phyloP scores from a whole-genome alignment of 768 basidiomycete species.

The Tephrocybe rancida region DNA sequence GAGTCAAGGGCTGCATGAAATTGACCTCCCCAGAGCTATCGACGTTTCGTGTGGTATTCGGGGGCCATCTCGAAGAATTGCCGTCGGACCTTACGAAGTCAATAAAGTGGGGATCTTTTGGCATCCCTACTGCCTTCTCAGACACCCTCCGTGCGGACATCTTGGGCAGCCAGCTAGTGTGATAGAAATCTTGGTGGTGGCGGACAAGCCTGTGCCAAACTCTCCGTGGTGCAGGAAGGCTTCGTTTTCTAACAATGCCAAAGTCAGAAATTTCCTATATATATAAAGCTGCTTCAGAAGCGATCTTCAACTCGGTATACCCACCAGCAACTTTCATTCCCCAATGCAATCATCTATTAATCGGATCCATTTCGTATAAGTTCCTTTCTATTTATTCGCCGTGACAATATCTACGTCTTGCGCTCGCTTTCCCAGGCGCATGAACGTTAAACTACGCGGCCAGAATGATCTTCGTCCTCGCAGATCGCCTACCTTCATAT shows the following conservation, averaged over 20 bases:
- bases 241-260: constrained; percentile 6
- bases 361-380: neutral
- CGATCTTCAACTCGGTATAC: no score
- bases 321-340: no score
- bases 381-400: constrained; percentile 31
- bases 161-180: neutral
- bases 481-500: constrained; percentile 60
- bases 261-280: neutral
- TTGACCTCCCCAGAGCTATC: constrained; percentile 71
- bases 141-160: constrained; percentile 33
- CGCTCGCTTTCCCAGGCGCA: constrained; percentile 43
- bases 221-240: no score
- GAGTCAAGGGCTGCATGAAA: constrained; percentile 58
- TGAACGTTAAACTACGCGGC: constrained; percentile 75
- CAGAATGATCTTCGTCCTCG: constrained; percentile 44
- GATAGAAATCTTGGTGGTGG: neutral
- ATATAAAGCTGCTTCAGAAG: no score
- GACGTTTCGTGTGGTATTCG: constrained; percentile 51
- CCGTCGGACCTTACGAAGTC: constrained; percentile 70
- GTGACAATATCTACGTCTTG: constrained; percentile 65
- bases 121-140: constrained; percentile 34
- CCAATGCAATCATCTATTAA: neutral
- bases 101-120: constrained; percentile 54
- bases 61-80: constrained; percentile 52
- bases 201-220: no score